Evolutionary conservation across 352 stramenopile species (phyloP).

Genomic region (Halophytophthora polymorphica): DNA sequence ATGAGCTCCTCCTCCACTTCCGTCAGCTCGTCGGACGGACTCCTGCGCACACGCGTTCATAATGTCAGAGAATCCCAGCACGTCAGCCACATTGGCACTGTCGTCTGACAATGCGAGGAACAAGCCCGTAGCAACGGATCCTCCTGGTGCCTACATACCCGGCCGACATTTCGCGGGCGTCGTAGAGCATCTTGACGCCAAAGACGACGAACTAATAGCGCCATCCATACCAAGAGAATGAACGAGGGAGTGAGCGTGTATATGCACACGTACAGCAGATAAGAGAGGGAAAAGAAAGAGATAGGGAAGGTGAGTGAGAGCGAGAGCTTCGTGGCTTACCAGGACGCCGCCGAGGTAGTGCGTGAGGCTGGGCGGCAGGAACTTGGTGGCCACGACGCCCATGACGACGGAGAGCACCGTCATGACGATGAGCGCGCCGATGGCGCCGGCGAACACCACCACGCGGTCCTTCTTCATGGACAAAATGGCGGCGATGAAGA

Average conservation of each 20-base stretch:
- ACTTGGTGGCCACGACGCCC: conserved; percentile 93
- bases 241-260: not conserved
- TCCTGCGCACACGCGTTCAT: conserved; percentile 22
- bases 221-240: conserved; percentile 11
- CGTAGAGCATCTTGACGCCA: conserved; percentile 92
- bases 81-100: not conserved
- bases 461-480: conserved; percentile 95
- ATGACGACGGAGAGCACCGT: conserved; percentile 97
- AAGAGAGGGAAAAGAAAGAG: no score
- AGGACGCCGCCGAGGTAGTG: conserved; percentile 94
- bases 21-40: conserved; percentile 73
- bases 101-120: not conserved
- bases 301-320: no score
- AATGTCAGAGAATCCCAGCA: not conserved
- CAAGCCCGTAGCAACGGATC: no score
- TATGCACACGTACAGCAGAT: no score
- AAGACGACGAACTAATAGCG: conserved; percentile 99
- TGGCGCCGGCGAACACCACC: conserved; percentile 94
- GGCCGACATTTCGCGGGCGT: conserved; percentile 77
- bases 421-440: conserved; percentile 96
- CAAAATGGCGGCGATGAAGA: conserved; percentile 98
- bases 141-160: no score
- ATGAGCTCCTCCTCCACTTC: conserved; percentile 85
- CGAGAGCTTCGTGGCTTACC: no score
- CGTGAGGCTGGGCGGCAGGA: conserved; percentile 93